These are phyloP conservation scores for Penicillium verrucosum DNA, from an alignment of 2,329 filamentous ascomycete species.

Conservation along the genomic window DNA sequence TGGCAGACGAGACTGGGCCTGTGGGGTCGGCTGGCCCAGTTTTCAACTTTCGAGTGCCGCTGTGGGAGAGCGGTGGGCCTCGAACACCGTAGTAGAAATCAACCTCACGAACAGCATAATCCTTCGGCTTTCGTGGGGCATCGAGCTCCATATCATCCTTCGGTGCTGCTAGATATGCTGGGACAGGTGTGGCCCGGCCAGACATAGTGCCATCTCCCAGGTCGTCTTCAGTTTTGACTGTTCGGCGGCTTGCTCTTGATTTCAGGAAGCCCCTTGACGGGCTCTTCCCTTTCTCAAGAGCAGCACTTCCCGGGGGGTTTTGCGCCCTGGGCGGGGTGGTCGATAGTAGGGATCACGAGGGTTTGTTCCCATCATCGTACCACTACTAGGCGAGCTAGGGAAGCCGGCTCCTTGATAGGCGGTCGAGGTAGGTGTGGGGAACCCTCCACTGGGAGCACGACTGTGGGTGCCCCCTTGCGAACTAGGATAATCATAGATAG, in stretches of 20 bases:
- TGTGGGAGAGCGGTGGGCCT: conserved; percentile 79
- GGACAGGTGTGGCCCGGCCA: conserved; percentile 48
- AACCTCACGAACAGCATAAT: conserved; percentile 91
- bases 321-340: conserved; percentile 69
- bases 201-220: conserved; percentile 42
- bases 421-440: conserved; percentile 69
- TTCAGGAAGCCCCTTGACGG: conserved; percentile 45
- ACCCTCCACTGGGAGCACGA: conserved; percentile 59
- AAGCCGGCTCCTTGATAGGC: conserved; percentile 65
- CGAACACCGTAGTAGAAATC: conserved; percentile 96
- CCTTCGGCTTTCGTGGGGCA: conserved; percentile 55
- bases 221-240: conserved; percentile 33
- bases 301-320: conserved; percentile 55
- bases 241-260: conserved; percentile 28
- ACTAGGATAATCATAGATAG: conserved; percentile 53
- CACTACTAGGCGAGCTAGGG: conserved; percentile 42
- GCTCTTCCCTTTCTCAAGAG: conserved; percentile 41
- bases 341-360: conserved; percentile 81
- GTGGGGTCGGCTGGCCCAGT: conserved; percentile 95
- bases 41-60: conserved; percentile 77
- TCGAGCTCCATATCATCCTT: conserved; percentile 55
- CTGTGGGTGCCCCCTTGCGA: conserved; percentile 47
- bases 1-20: conserved; percentile 81
- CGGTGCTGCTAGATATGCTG: conserved; percentile 53
- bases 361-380: conserved; percentile 46